Evolutionary conservation across 1,284 basidiomycete species (phyloP), one percentile per base, ranked within the genome.

Genomic region (Exsudoporus floridanus): DNA sequence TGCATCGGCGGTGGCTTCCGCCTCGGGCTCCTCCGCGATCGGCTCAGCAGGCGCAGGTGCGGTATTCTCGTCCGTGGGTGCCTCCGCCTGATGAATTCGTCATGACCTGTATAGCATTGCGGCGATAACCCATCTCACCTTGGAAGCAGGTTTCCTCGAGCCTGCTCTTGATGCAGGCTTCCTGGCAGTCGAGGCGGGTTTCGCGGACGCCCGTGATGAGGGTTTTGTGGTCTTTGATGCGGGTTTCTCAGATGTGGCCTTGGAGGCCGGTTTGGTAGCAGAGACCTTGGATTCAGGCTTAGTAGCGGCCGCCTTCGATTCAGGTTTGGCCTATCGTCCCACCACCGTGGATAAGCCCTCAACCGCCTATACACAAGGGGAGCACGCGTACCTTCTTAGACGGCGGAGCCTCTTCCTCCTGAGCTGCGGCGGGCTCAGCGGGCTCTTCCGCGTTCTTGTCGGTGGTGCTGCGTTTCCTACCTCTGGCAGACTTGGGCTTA

Each of bases 401-500:
- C 1, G 79, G 69, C 34, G 80, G 80, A 30, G 62, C 67, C n/a
- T 64, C 69, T 36, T 63, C 70, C 8, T 58, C 67, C 46, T 68
- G 67, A 7, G 64, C 61, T 43, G 70, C 67, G 46, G 73, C 73
- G 25, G 74, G 68, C 37, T 73, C 67, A 50, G 75, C 75, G 27
- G 76, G 74, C 12, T 67, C 66, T 65, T 82, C 69, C 45, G 50
- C 58, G 35, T 58, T 60, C 53, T 65, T 61, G 36, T 67, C 66
- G 21, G 51, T 19, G 18, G 45, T 13, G 41, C 64, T 77, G 61
- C 85, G 78, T 70, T 88, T 87, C 67, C 73, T 79, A 23, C 82
- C 79, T 57, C 75, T 75, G 37, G 77, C 57, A 28, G 81, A 74
- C 68, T 84, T 86, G 31, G 81, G 80, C 60, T 86, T 84, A 19